Evolutionary conservation across 1,139 yeast genomes (phyloP), one percentile per base, ranked within the genome.

Genomic region (Hansenula lynferdii): DNA sequence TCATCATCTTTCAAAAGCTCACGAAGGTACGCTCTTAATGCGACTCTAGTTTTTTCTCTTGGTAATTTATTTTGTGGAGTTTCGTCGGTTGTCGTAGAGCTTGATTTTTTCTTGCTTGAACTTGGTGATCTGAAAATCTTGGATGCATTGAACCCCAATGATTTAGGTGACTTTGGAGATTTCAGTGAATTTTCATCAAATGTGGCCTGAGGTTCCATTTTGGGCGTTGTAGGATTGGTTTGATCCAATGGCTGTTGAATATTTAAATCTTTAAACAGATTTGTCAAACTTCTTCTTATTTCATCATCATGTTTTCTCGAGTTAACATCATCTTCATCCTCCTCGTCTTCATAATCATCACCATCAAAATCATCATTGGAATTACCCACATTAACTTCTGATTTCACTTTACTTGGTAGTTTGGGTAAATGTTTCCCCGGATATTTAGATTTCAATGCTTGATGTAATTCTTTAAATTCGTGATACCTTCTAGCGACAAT

Each of bases 391-490:
- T 35, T 42, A 18, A 50, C 44, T 40, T 53, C 58, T 10, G 54
- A 43, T 39, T 48, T 64, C 58, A 72, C 70, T 63, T 80, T 62
- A 36, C 74, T 53, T 51, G 97, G 87, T 12, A 85, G 61, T 10
- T 69, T 70, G 0, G 94, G 84, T 24, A 85, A 54, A 53, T 73
- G 73, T 35, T 81, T 70, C 0, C 95, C 95, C 0, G 96, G 95
- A 49, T 77, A 82, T 37, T 64, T 67, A 34, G 64, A 65, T 41
- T 70, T 72, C 41, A 89, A 62, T 12, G 60, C 54, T 21, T 64
- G 60, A 39, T 81, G 78, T 28, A 90, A 62, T 4, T 61, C 61
- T 42, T 68, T 70, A 55, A 90, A 89, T 16, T 85, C 86, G 6
- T 72, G 65, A 54, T 85, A 89, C 8, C 82, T 62, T 39, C 87